These are phyloP conservation scores for Eustoma russellianum DNA, from an alignment of 257 asterid genomes.

Conservation along the genomic window DNA sequence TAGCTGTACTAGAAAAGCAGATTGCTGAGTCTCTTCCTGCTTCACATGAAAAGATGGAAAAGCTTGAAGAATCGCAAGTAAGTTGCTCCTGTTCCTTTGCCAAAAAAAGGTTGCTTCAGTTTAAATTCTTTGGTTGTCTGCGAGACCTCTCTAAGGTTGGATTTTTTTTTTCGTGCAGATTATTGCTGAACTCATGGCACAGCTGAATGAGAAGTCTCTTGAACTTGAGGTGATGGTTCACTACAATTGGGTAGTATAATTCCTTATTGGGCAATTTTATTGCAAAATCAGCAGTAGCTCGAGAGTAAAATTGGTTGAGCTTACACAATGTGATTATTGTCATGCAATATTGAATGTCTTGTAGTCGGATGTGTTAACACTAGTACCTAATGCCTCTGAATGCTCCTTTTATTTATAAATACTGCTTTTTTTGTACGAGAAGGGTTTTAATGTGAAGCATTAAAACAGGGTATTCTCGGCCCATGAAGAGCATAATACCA, in stretches of 20 bases:
- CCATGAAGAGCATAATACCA: no score
- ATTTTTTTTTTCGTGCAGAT: slow-evolving; percentile 42
- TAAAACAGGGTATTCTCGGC: no score
- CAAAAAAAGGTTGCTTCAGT: slow-evolving; percentile 2
- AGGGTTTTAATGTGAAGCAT: no score
- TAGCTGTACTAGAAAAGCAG: slow-evolving; percentile 66
- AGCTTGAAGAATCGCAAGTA: slow-evolving; percentile 65
- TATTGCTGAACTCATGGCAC: slow-evolving; percentile 62
- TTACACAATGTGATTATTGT: no score
- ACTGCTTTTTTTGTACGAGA: no score
- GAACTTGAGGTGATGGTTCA: slow-evolving; percentile 83
- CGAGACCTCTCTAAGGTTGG: slow-evolving; percentile 1
- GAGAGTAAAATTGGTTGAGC: no score
- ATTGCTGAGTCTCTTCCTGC: slow-evolving; percentile 47
- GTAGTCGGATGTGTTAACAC: no score
- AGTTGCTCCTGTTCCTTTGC: slow-evolving; percentile 6
- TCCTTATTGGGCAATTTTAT: no score
- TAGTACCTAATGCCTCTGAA: no score
- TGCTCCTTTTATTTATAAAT: no score
- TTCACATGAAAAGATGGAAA: slow-evolving; percentile 40
- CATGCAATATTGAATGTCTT: no score
- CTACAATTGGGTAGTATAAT: not conserved
- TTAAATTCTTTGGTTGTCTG: slow-evolving; percentile 8
- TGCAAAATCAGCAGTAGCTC: no score
- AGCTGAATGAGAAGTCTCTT: slow-evolving; percentile 84